Evolutionary conservation across 1,284 basidiomycete genomes (phyloP).

Genomic region (Irpex rosettiformis): DNA sequence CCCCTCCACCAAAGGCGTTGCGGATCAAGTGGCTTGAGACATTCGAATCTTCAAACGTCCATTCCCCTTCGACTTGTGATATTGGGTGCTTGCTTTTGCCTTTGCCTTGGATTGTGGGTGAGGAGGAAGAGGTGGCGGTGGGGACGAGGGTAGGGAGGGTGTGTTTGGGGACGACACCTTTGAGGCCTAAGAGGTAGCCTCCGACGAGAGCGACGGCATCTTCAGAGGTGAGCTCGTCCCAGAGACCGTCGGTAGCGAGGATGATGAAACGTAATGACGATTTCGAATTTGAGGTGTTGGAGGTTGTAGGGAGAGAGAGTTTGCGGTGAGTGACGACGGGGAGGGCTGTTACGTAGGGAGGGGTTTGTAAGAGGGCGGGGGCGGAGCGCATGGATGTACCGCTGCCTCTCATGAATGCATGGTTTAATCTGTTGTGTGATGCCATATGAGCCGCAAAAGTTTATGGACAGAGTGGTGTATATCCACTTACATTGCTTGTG

Average conservation of each 20-base stretch:
- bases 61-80: constrained; percentile 42
- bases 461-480: no score
- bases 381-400: constrained; percentile 56
- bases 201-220: constrained; percentile 92
- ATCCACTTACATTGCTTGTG: constrained; percentile 76
- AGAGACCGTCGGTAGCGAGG: constrained; percentile 73
- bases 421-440: constrained; percentile 47
- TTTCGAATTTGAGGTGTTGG: constrained; percentile 19
- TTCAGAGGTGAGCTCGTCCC: constrained; percentile 94
- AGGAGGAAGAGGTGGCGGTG: constrained; percentile 54
- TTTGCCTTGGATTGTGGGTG: constrained; percentile 64
- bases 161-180: constrained; percentile 58
- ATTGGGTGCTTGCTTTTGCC: constrained; percentile 35
- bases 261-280: constrained; percentile 55
- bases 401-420: constrained; percentile 65
- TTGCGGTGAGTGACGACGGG: constrained; percentile 88
- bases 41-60: constrained; percentile 88
- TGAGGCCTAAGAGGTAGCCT: constrained; percentile 75
- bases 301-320: constrained; percentile 41
- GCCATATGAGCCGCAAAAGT: no score
- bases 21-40: constrained; percentile 89
- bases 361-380: constrained; percentile 71
- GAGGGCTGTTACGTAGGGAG: constrained; percentile 91
- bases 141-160: constrained; percentile 52
- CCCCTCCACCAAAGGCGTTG: constrained; percentile 90